Conservation (phyloP, 2,329 filamentous ascomycete genomes). For the Cadophora luteo-olivacea region DNA sequence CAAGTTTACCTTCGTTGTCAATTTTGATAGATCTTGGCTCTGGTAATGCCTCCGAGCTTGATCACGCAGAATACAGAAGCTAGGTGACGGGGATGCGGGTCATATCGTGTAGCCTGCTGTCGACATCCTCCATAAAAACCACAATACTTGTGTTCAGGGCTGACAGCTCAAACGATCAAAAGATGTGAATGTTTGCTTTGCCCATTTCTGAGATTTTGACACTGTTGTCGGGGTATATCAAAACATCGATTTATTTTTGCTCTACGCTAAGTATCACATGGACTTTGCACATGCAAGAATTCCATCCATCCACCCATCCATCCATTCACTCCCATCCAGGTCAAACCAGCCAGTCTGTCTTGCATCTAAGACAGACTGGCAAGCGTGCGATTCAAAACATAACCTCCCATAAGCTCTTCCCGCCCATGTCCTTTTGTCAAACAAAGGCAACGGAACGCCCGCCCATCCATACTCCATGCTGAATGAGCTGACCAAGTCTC, state of each 20-base stretch:
- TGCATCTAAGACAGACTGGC: not conserved
- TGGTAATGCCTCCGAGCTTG: too few species aligned
- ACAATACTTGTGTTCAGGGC: too few species aligned
- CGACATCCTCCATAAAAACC: too few species aligned
- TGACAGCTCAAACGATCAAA: too few species aligned
- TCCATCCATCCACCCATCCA: not conserved
- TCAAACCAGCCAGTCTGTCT: not conserved
- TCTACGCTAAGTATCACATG: slow-evolving; percentile 2
- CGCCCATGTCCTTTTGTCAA: slow-evolving; percentile 8
- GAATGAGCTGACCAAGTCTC: slow-evolving; percentile 1
- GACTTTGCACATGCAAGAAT: not conserved
- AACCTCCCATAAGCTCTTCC: not conserved
- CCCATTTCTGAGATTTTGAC: too few species aligned
- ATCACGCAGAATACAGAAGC: too few species aligned
- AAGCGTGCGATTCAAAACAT: not conserved
- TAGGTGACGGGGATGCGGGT: too few species aligned
- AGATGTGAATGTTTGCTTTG: too few species aligned
- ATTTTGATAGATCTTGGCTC: too few species aligned
- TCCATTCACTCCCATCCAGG: not conserved
- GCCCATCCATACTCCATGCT: slow-evolving; percentile 19
- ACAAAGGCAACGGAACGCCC: not conserved
- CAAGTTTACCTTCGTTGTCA: too few species aligned
- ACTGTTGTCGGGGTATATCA: too few species aligned
- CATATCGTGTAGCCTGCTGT: too few species aligned
- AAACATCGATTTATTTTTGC: not conserved